Percentiles rank a stretch among this genome's conserved stretches.
Evolutionary conservation across 148 eudicot species (phyloP).

Genomic region (Persicaria tinctoria): DNA sequence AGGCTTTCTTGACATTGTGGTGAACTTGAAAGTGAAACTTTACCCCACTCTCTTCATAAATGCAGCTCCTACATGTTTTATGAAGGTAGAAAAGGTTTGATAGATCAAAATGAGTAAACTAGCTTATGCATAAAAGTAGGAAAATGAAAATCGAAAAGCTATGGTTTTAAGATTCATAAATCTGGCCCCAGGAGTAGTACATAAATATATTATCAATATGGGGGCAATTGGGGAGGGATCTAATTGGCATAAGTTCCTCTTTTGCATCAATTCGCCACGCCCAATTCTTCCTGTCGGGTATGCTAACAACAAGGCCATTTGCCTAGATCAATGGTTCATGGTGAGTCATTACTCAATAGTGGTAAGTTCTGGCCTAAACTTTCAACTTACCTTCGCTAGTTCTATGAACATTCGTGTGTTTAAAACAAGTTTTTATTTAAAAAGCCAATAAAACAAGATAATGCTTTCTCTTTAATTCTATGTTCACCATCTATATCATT

Average conservation of each 20-base stretch:
- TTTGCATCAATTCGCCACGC: conserved; percentile 7
- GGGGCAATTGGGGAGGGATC: neutral
- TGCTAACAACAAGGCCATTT: neutral
- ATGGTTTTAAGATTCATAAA: too few relatives aligned
- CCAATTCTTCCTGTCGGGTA: conserved; percentile 10
- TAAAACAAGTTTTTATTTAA: neutral
- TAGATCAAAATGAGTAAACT: too few relatives aligned
- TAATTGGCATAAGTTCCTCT: neutral
- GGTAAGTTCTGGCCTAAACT: neutral
- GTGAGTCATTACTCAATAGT: too few relatives aligned
- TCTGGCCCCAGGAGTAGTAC: too few relatives aligned
- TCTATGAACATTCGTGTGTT: neutral
- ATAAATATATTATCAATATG: neutral
- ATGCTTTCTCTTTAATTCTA: neutral
- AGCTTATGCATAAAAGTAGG: too few relatives aligned
- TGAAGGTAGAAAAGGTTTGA: too few relatives aligned
- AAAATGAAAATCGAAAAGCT: too few relatives aligned
- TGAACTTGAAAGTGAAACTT: too few relatives aligned
- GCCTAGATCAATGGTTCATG: neutral
- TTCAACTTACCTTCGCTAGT: neutral
- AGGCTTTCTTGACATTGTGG: too few relatives aligned
- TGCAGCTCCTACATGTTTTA: too few relatives aligned
- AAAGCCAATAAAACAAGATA: neutral
- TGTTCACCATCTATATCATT: neutral
- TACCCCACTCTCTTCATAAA: too few relatives aligned